Conservation (phyloP, 495 filamentous ascomycete genomes). For the Parmelia sp. region DNA sequence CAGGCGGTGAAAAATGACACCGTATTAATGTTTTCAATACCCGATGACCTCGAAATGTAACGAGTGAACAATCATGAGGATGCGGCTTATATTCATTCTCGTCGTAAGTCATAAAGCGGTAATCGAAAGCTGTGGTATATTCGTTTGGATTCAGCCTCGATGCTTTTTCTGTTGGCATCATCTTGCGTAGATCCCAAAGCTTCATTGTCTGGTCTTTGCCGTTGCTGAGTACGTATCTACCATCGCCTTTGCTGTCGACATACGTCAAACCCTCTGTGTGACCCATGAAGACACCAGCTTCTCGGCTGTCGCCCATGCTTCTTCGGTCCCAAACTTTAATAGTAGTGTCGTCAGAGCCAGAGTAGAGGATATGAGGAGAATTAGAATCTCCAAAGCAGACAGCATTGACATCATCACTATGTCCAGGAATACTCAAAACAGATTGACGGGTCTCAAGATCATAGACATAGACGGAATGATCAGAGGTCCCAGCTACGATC, state of each 20-base stretch:
- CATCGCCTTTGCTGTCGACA: conserved; percentile 93
- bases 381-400: conserved; percentile 88
- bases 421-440: conserved; percentile 69
- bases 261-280: conserved; percentile 94
- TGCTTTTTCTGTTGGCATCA: conserved; percentile 64
- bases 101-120: conserved; percentile 65
- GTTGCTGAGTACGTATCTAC: conserved; percentile 88
- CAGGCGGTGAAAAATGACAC: conserved; percentile 91
- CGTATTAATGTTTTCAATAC: conserved; percentile 86
- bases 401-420: conserved; percentile 88
- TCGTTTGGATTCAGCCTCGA: conserved; percentile 46
- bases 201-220: conserved; percentile 97
- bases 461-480: conserved; percentile 79
- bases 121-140: conserved; percentile 74
- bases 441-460: conserved; percentile 75
- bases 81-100: conserved; percentile 66
- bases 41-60: conserved; percentile 85
- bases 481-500: conserved; percentile 80
- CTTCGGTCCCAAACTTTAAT: conserved; percentile 92
- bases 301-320: conserved; percentile 77
- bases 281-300: conserved; percentile 86
- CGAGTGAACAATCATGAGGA: conserved; percentile 82
- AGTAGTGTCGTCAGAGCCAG: conserved; percentile 71
- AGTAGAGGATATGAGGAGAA: conserved; percentile 93
- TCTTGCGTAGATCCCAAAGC: conserved; percentile 87